phyloP scores from a whole-genome alignment of 2,329 filamentous ascomycete genomes.

The Pseudogymnoascus sp. region DNA sequence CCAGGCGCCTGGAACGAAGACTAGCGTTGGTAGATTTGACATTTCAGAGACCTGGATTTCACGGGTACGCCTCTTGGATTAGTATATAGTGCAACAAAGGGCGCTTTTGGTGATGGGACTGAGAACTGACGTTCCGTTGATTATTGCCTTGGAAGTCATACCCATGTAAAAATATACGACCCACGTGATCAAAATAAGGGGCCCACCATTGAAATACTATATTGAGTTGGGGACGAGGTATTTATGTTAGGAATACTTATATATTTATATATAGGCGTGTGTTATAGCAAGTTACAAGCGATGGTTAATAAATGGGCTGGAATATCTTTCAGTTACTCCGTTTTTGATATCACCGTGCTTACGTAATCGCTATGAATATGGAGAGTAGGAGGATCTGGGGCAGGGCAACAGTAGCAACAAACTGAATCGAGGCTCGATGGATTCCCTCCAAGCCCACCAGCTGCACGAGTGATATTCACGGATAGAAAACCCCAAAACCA shows the following conservation, averaged over 20 bases:
- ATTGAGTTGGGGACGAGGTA: not conserved
- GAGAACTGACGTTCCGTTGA: not conserved
- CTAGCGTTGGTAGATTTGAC: constrained; percentile 27
- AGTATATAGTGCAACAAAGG: not conserved
- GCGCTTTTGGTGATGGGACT: not conserved
- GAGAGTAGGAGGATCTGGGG: not conserved
- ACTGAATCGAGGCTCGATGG: not conserved
- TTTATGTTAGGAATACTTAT: not conserved
- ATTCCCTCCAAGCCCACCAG: not conserved
- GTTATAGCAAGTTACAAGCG: not conserved
- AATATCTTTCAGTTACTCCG: not conserved
- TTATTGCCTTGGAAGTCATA: not conserved
- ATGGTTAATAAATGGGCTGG: not conserved
- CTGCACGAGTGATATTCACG: not conserved
- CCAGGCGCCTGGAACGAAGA: constrained; percentile 35
- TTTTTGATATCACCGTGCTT: not conserved
- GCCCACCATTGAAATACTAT: not conserved
- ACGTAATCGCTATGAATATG: not conserved
- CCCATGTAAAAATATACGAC: not conserved
- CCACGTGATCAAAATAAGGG: not conserved
- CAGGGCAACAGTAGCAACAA: not conserved
- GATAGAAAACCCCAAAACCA: not conserved
- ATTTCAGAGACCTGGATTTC: not conserved
- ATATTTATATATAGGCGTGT: not conserved
- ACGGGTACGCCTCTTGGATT: not conserved